Conservation (phyloP, 129 eudicot genomes). For the Flaveria robusta region DNA sequence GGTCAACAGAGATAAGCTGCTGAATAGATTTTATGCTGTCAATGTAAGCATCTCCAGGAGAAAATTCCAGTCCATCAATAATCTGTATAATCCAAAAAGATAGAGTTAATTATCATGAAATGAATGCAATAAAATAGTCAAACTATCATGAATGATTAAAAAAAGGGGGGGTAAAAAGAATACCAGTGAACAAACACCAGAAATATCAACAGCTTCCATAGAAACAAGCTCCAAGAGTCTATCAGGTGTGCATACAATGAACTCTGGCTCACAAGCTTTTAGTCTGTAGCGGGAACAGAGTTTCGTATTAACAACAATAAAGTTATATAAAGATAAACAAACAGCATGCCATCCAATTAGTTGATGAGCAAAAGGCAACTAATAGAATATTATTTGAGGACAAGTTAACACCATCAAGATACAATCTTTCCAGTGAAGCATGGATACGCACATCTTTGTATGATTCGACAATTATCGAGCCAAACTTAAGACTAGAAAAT, state of each 20-base stretch:
- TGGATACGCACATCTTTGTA: background rate
- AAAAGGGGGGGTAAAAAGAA: conserved; percentile 4
- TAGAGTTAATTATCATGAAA: background rate
- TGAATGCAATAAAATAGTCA: background rate
- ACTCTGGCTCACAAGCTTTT: conserved; percentile 89
- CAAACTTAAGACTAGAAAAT: background rate
- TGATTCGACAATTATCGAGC: conserved; percentile 1
- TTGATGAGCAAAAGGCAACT: background rate
- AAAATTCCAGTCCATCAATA: conserved; percentile 62
- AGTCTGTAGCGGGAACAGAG: conserved; percentile 41
- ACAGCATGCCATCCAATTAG: background rate
- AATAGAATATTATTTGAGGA: background rate
- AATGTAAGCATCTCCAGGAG: conserved; percentile 40
- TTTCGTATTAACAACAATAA: background rate
- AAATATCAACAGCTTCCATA: conserved; percentile 62
- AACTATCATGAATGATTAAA: background rate
- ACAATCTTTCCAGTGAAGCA: background rate
- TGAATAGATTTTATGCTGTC: conserved; percentile 49
- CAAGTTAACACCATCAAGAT: background rate
- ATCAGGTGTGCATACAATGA: conserved; percentile 85
- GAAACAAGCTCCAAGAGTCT: conserved; percentile 84
- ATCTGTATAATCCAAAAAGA: conserved; percentile 44
- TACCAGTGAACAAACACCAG: conserved; percentile 80
- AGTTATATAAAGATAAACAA: background rate
- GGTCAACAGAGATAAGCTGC: conserved; percentile 54